Conservation (phyloP, 306 rosid species). For the Quercus robur region DNA sequence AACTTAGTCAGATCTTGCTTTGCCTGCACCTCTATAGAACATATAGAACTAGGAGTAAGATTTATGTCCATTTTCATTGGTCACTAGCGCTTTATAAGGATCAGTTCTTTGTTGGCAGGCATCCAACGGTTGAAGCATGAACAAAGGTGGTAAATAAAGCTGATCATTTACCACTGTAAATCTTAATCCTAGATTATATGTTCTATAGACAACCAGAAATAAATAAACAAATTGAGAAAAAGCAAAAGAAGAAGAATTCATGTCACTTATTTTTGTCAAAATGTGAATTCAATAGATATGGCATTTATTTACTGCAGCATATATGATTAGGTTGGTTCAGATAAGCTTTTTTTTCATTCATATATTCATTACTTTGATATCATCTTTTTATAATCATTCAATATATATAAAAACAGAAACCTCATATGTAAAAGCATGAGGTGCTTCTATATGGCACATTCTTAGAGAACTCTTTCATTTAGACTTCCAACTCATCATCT, state of each 20-base stretch:
- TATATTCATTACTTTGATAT: too few species aligned
- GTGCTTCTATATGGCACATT: too few species aligned
- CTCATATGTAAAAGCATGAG: too few species aligned
- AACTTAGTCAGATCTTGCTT: slow-evolving; percentile 51
- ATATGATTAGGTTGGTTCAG: neutral
- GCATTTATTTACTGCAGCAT: neutral
- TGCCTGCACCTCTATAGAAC: too few species aligned
- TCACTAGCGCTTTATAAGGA: slow-evolving; percentile 46
- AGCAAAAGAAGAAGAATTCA: neutral
- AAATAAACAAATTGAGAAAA: neutral
- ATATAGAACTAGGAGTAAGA: too few species aligned
- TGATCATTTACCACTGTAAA: neutral
- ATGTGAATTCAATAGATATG: neutral
- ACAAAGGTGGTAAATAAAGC: neutral
- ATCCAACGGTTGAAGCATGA: slow-evolving; percentile 35
- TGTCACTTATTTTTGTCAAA: neutral
- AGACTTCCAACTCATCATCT: too few species aligned
- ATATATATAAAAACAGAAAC: too few species aligned
- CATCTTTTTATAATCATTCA: too few species aligned
- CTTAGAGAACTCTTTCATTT: too few species aligned
- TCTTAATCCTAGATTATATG: neutral
- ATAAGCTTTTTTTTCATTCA: neutral
- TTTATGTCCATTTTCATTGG: slow-evolving; percentile 49
- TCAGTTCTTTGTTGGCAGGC: slow-evolving; percentile 78
- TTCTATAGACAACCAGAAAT: slow-evolving; percentile 3